Conservation (phyloP, 2,329 filamentous ascomycete species). For the Cladosporium sp. region DNA sequence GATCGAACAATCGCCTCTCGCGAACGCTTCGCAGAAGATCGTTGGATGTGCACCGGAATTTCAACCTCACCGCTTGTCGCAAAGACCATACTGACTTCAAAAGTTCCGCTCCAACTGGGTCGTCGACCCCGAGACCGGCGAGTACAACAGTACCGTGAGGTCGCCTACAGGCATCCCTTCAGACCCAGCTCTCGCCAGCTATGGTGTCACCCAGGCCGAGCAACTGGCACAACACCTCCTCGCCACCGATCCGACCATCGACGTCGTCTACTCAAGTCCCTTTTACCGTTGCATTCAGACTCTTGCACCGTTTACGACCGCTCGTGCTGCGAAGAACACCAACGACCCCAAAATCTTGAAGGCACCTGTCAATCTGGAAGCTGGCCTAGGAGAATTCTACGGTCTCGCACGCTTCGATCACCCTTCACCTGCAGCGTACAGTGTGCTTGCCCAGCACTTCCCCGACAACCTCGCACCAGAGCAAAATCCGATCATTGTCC, state of each 20-base stretch:
- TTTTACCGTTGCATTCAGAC: slow-evolving; percentile 89
- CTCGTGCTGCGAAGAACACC: slow-evolving; percentile 35
- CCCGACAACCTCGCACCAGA: slow-evolving; percentile 50
- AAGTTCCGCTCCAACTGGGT: slow-evolving; percentile 90
- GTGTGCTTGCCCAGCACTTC: slow-evolving; percentile 64
- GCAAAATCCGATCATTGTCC: slow-evolving; percentile 55
- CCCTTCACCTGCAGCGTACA: slow-evolving; percentile 66
- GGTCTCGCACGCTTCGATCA: slow-evolving; percentile 82
- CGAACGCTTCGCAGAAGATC: no score
- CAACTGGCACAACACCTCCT: slow-evolving; percentile 67
- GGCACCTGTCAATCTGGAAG: slow-evolving; percentile 32
- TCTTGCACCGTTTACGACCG: slow-evolving; percentile 63
- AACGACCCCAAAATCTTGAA: slow-evolving; percentile 12
- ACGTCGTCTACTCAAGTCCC: slow-evolving; percentile 75
- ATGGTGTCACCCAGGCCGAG: slow-evolving; percentile 78
- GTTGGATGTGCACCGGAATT: not conserved
- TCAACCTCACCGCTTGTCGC: not conserved
- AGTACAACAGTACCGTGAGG: slow-evolving; percentile 67
- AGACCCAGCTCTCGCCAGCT: slow-evolving; percentile 80
- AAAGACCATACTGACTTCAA: not conserved
- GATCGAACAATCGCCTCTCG: no score
- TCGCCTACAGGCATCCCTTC: slow-evolving; percentile 84
- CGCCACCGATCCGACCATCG: slow-evolving; percentile 61
- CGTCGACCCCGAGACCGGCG: slow-evolving; percentile 74
- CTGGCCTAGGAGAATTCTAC: slow-evolving; percentile 74